These are phyloP conservation scores for Priceomyces castillae DNA, from an alignment of 805 yeast species.

Conservation along the genomic window DNA sequence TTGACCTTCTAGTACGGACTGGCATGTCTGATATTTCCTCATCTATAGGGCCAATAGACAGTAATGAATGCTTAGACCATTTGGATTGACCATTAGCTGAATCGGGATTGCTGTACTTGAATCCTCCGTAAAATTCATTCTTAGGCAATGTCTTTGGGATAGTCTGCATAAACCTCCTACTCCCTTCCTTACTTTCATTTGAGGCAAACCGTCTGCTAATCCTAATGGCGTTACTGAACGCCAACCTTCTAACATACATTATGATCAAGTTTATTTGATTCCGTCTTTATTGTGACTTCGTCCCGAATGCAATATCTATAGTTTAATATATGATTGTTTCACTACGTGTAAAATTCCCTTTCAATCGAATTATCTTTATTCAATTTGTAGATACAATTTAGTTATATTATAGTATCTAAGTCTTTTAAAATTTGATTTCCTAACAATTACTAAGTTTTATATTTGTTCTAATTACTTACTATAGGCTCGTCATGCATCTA, in stretches of 20 bases:
- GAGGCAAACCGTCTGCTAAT: conserved; percentile 17
- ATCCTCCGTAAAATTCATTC: conserved; percentile 20
- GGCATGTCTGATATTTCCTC: conserved; percentile 7
- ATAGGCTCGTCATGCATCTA: conserved; percentile 3
- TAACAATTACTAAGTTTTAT: neutral
- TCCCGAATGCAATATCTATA: neutral
- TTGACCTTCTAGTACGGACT: conserved; percentile 28
- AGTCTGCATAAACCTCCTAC: conserved; percentile 36
- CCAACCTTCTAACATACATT: conserved; percentile 11
- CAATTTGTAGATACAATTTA: neutral
- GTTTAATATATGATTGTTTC: neutral
- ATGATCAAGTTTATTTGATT: neutral
- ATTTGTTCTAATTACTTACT: neutral
- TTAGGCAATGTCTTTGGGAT: conserved; percentile 20
- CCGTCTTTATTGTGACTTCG: neutral
- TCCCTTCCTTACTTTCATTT: conserved; percentile 20
- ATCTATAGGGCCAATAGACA: conserved; percentile 11
- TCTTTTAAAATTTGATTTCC: too few relatives aligned
- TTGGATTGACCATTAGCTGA: conserved; percentile 12
- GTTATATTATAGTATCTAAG: too few relatives aligned
- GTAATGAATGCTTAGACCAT: conserved; percentile 33
- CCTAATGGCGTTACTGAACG: conserved; percentile 7
- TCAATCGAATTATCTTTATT: neutral
- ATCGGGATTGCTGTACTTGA: conserved; percentile 13
- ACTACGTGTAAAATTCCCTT: neutral